Evolutionary conservation across 805 yeast species (phyloP).

Genomic region (Teunomyces stri): DNA sequence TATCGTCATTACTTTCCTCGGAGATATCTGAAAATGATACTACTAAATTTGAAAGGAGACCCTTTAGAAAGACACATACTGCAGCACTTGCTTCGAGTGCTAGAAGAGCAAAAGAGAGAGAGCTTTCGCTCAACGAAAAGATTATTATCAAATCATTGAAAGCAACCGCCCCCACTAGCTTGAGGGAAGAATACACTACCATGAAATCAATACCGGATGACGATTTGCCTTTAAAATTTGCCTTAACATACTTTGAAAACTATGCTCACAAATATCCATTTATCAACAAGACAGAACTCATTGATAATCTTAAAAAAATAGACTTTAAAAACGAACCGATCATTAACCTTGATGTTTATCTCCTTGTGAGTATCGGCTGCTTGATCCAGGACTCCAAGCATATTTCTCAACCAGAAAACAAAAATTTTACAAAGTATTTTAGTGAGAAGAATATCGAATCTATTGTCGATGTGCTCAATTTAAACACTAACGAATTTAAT

Average conservation of each 20-base stretch:
- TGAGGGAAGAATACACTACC: conserved; percentile 35
- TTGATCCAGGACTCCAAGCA: conserved; percentile 30
- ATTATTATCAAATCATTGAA: conserved; percentile 3
- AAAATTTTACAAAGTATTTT: conserved; percentile 27
- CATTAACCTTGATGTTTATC: conserved; percentile 35
- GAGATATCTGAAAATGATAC: conserved; percentile 8
- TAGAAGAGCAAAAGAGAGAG: conserved; percentile 6
- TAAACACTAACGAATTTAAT: conserved; percentile 16
- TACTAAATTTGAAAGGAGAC: conserved; percentile 1
- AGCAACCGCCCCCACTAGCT: conserved; percentile 5
- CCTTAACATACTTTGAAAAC: conserved; percentile 36
- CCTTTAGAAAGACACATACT: conserved; percentile 6
- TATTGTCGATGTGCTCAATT: conserved; percentile 32
- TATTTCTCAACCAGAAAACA: conserved; percentile 12
- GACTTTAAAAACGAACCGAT: conserved; percentile 35
- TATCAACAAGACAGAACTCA: conserved; percentile 20
- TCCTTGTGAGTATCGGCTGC: conserved; percentile 40
- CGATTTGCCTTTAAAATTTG: conserved; percentile 31
- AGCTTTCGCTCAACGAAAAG: conserved; percentile 3
- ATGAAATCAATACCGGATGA: conserved; percentile 28
- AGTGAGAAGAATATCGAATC: conserved; percentile 30
- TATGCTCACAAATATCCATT: conserved; percentile 37
- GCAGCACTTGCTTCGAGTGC: conserved; percentile 8
- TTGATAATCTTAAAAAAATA: conserved; percentile 21
- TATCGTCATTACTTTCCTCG: conserved; percentile 20